These are phyloP conservation scores for Coniochaeta pulveracea DNA, from an alignment of 2,329 filamentous ascomycete genomes.

Conservation along the genomic window DNA sequence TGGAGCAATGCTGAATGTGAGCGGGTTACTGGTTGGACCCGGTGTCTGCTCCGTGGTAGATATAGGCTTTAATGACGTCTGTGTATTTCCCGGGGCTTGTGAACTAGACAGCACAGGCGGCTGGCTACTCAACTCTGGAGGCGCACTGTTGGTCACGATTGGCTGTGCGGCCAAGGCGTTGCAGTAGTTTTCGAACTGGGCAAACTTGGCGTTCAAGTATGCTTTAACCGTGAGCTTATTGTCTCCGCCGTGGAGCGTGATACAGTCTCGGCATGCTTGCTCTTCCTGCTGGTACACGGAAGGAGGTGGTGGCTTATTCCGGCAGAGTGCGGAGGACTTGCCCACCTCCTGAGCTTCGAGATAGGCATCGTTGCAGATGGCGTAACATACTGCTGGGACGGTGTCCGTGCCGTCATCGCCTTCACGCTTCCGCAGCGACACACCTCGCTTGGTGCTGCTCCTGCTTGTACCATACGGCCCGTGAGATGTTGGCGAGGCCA, in stretches of 20 bases:
- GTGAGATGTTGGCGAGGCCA: too few species aligned
- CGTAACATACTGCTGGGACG: constrained; percentile 37
- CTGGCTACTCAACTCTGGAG: background rate
- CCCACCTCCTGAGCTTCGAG: constrained; percentile 34
- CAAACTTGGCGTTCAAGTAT: constrained; percentile 26
- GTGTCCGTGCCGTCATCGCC: too few species aligned
- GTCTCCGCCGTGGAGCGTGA: constrained; percentile 15
- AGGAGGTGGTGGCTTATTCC: constrained; percentile 26
- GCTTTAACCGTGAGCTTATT: constrained; percentile 17
- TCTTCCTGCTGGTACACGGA: constrained; percentile 13
- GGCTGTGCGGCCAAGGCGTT: constrained; percentile 3
- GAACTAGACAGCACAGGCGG: constrained; percentile 1
- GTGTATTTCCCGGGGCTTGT: constrained; percentile 1
- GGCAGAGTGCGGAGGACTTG: constrained; percentile 35
- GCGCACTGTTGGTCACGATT: background rate
- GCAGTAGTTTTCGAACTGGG: constrained; percentile 36
- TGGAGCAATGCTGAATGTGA: too few species aligned
- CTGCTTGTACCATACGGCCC: too few species aligned
- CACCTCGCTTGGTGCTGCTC: too few species aligned
- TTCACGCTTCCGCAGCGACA: too few species aligned
- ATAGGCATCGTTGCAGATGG: constrained; percentile 37
- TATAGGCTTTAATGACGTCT: background rate
- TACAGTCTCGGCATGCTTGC: constrained; percentile 33
- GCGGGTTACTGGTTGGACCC: too few species aligned
- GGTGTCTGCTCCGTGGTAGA: background rate